A percentile compares a stretch with the other conserved stretches of the same genome.
These are phyloP conservation scores for Torulaspora indica DNA, from an alignment of 805 yeast genomes.

Conservation along the genomic window DNA sequence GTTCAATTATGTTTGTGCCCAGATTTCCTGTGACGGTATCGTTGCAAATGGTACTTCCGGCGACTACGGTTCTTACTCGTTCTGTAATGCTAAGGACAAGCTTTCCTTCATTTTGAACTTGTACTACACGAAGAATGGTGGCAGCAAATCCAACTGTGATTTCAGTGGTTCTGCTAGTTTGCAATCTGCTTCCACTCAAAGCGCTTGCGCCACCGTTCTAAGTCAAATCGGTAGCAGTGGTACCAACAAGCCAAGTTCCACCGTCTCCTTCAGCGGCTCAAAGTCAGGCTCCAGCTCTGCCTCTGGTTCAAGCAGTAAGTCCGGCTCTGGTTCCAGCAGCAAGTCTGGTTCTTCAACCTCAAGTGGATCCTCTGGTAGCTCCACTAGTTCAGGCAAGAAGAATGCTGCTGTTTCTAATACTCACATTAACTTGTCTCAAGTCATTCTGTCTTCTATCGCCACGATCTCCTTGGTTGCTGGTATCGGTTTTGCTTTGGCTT, in stretches of 20 bases:
- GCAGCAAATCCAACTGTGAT: constrained; percentile 51
- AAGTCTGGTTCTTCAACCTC: constrained; percentile 14
- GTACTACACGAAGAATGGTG: constrained; percentile 51
- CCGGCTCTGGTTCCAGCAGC: background rate
- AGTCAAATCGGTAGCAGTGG: constrained; percentile 68
- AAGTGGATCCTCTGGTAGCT: constrained; percentile 18
- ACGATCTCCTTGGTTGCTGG: constrained; percentile 38
- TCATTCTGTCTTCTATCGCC: constrained; percentile 32
- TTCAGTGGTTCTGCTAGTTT: constrained; percentile 65
- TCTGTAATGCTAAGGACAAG: constrained; percentile 62
- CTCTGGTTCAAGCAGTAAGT: constrained; percentile 14
- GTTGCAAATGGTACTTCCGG: constrained; percentile 60
- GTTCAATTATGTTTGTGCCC: constrained; percentile 54
- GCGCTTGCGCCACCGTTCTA: constrained; percentile 53
- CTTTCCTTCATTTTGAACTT: constrained; percentile 60
- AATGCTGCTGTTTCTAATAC: constrained; percentile 29
- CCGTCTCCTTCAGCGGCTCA: constrained; percentile 31
- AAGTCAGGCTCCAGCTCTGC: constrained; percentile 35
- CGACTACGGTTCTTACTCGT: constrained; percentile 65
- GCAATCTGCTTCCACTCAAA: constrained; percentile 44
- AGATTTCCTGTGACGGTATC: constrained; percentile 57
- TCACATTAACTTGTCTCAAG: constrained; percentile 31
- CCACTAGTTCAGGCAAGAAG: constrained; percentile 21
- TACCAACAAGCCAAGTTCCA: constrained; percentile 50
- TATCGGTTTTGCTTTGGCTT: constrained; percentile 38